Base-by-base conservation (phyloP, 1,139 yeast species). In the Lodderomyces elongisporus region DNA sequence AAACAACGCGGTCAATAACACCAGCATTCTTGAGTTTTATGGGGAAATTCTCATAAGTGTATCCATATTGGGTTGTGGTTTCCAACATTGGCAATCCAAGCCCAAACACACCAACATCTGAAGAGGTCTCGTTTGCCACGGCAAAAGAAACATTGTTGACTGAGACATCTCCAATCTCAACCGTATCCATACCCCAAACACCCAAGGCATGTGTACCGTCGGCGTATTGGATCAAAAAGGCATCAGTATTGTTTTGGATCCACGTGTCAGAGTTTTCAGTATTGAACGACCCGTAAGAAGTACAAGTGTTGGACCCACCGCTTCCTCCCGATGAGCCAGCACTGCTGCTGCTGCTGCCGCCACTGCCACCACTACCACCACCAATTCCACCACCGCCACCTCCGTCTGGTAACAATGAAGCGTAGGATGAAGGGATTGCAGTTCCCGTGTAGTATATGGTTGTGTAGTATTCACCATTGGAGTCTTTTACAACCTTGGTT, bases 161-260 rank as follows among this genome's bases (percentile, higher is more conserved):
- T 5, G 60, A 53, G 13, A 60, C 48, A 32, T 56, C 58, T 18
- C 69, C 73, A 34, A 75, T 47, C 12, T 37, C 39, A 17, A 74
- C 62, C 31, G 49, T 51, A 43, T 73, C 82, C 30, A 54, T 48
- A 13, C 76, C 79, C 80, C 77, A 73, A 36, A 62, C 51, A 28
- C 94, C 94, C 5, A 48, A 41, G 3, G 89, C 87, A 46, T 53
- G 62, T 17, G 85, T 66, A 5, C 54, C 50, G 52, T 84, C 94
- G 21, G 79, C 89, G 47, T 85, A 85, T 20, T 58, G 40, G 45
- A 82, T 82, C 32, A 30, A 13, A 41, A 68, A 68, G 2, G 58
- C 52, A 3, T 66, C 66, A 2, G 68, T 48, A 30, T 36, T 18
- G 43, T 67, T 68, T 26, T 41, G 35, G n/a, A 48, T 43, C 51